Evolutionary conservation across 352 stramenopile genomes (phyloP), one percentile per base, ranked within the genome.

Genomic region (Hyaloperonospora brassicae): DNA sequence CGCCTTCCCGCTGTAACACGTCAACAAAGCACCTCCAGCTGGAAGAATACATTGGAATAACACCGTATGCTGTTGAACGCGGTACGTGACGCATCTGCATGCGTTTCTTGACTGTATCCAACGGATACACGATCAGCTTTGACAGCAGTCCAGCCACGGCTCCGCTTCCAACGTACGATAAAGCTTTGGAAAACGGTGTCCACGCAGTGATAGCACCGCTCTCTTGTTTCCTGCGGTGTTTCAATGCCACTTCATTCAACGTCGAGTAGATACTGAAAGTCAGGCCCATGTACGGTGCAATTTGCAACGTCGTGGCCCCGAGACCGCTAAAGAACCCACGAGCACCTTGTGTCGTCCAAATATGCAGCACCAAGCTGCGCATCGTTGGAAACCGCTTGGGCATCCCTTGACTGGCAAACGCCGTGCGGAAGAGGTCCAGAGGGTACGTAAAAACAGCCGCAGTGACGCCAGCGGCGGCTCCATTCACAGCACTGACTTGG

Each of bases 41-140:
- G 8, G 70, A 82, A 21, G 53, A 52, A 50, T 94, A 94, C 57
- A 70, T 58, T 5, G 79, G 77, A 44, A 89, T 87, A 23, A 75
- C 59, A 30, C 83, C 83, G 54, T 90, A 93, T 4, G 62, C 70
- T 44, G 54, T 55, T 34, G 62, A 75, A 10, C 84, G 79, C 36
- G 68, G 69, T 10, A 94, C 64, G 31, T 85, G 66, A n/a, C 82
- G 79, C 70, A 94, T 84, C 56, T 98, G 93, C 70, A 98, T 89
- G 43, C 90, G 81, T 68, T 97, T 97, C 74, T 98, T 98, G n/a
- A 98, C 62, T 12, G 93, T 98, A 73, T 98, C 93, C 9, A 98
- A 59, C 2, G 93, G 93, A 72, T 97, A 98, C 17, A 98, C 89
- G 0, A 84, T 63, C 21, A 97, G 70, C 65, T 98, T 98, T 23